Conservation (phyloP, 257 asterid genomes). For the Scutellaria baicalensis region DNA sequence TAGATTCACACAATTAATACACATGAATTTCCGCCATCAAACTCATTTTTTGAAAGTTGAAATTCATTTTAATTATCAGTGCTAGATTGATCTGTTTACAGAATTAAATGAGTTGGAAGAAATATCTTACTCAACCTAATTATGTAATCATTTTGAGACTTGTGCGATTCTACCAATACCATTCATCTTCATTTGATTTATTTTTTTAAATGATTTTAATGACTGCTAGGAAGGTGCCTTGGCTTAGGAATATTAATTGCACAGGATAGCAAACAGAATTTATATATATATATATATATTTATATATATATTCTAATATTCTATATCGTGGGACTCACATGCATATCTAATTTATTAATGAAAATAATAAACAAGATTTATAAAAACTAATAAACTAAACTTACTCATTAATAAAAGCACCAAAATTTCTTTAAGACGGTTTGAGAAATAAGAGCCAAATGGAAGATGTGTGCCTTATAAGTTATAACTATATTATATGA, state of each 20-base stretch:
- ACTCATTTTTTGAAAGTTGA: too few relatives aligned
- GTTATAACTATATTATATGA: too few relatives aligned
- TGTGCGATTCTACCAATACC: background rate
- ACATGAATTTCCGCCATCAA: too few relatives aligned
- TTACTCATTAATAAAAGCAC: background rate
- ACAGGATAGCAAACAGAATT: background rate
- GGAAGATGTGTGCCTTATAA: background rate
- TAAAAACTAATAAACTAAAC: background rate
- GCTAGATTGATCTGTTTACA: too few relatives aligned
- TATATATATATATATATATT: too few relatives aligned
- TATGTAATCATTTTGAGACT: too few relatives aligned
- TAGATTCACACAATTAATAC: too few relatives aligned
- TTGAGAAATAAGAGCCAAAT: background rate
- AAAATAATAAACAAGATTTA: background rate
- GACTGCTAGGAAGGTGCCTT: background rate
- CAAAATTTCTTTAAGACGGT: background rate
- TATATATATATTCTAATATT: background rate
- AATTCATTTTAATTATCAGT: too few relatives aligned
- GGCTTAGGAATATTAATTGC: background rate
- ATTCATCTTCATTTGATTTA: background rate
- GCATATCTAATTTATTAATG: background rate
- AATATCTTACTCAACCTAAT: too few relatives aligned
- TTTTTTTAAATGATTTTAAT: background rate
- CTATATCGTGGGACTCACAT: background rate
- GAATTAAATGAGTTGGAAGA: too few relatives aligned